These are phyloP conservation scores for Chernovozyma aurita DNA, from an alignment of 1,139 yeast genomes.

Conservation along the genomic window DNA sequence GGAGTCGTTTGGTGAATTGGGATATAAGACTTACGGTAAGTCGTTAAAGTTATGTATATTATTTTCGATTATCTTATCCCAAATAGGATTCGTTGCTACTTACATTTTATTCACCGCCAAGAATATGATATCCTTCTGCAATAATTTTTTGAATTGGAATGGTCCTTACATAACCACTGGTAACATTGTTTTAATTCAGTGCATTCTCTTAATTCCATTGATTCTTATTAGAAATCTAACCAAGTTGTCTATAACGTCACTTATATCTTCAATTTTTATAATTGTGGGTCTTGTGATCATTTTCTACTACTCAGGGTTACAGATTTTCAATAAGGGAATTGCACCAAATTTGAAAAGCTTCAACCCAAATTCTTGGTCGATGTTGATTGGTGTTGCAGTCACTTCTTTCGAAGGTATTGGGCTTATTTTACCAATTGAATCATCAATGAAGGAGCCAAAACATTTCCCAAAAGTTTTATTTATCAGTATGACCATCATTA, in stretches of 20 bases:
- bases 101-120: constrained; percentile 71
- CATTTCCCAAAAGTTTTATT: constrained; percentile 62
- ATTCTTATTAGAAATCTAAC: constrained; percentile 70
- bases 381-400: constrained; percentile 77
- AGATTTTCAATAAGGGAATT: constrained; percentile 42
- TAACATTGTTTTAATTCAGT: constrained; percentile 49
- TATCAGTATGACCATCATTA: constrained; percentile 56
- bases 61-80: constrained; percentile 61
- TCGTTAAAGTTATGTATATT: constrained; percentile 57
- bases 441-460: constrained; percentile 70
- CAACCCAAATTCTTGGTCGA: constrained; percentile 62
- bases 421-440: constrained; percentile 69
- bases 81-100: constrained; percentile 75
- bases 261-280: constrained; percentile 64
- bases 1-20: constrained; percentile 76
- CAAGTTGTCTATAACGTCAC: constrained; percentile 62
- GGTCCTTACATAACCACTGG: constrained; percentile 14
- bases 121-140: constrained; percentile 50
- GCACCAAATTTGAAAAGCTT: constrained; percentile 47
- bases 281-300: constrained; percentile 62
- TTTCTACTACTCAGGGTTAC: constrained; percentile 49
- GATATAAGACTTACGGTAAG: constrained; percentile 55
- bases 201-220: constrained; percentile 59
- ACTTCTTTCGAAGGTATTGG: constrained; percentile 84
- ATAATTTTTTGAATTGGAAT: constrained; percentile 12